Evolutionary conservation across 2,329 filamentous ascomycete species (phyloP).

Genomic region (Thermothelomyces thermophilus): DNA sequence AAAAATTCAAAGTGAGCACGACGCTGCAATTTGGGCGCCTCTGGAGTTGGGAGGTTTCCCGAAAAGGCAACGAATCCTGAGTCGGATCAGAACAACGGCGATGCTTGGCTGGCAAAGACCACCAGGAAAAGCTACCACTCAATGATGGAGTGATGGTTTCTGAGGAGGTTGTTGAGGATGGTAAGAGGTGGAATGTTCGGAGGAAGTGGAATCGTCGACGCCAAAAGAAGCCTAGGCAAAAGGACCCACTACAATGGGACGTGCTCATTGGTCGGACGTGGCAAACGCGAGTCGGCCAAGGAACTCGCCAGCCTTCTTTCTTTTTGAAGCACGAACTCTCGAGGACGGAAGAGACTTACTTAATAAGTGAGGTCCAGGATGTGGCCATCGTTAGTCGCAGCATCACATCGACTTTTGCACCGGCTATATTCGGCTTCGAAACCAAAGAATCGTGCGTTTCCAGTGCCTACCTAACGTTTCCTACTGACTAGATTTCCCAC

Average conservation of each 20-base stretch:
- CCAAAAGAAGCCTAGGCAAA: conserved; percentile 12
- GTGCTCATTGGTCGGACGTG: background rate
- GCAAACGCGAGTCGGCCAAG: conserved; percentile 14
- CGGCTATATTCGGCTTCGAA: no score
- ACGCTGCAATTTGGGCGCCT: background rate
- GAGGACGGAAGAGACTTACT: no score
- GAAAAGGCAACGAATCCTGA: background rate
- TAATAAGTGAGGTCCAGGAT: no score
- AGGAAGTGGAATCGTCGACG: conserved; percentile 14
- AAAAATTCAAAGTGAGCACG: conserved; percentile 6
- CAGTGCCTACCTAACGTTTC: no score
- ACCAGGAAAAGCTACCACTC: conserved; percentile 11
- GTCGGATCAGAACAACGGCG: background rate
- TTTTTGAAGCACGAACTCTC: background rate
- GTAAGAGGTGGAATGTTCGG: conserved; percentile 15
- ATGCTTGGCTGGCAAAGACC: conserved; percentile 6
- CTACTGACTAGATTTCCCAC: no score
- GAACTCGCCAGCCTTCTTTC: background rate
- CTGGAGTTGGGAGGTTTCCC: background rate
- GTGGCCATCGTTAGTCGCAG: no score
- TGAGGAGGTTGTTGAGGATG: conserved; percentile 10
- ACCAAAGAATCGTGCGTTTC: no score
- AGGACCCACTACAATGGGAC: conserved; percentile 6
- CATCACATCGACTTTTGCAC: no score
- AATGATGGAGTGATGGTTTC: conserved; percentile 10